Evolutionary conservation across 192 early-diverging fungal species (phyloP).

Genomic region (Lunasporangiospora selenospora): DNA sequence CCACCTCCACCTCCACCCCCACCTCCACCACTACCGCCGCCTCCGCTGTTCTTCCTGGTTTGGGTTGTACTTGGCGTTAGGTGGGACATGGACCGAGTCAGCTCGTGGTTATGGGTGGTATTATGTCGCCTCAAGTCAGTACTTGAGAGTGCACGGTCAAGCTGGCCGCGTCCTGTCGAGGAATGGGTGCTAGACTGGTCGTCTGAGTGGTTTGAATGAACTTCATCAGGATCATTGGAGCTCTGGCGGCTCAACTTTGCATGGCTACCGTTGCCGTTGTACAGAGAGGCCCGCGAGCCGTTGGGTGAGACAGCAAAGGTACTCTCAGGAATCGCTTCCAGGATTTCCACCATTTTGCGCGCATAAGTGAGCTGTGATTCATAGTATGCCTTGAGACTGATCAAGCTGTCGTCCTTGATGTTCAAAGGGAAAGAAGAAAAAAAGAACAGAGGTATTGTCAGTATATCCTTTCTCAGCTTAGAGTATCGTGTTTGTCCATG

Average conservation of each 20-base stretch:
- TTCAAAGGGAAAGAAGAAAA: too few species aligned
- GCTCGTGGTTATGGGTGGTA: slow-evolving; percentile 9
- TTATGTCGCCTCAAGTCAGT: slow-evolving; percentile 28
- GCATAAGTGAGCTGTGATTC: slow-evolving; percentile 40
- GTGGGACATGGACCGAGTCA: slow-evolving; percentile 55
- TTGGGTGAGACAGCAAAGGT: slow-evolving; percentile 35
- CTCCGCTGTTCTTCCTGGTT: slow-evolving; percentile 37
- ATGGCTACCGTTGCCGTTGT: slow-evolving; percentile 13
- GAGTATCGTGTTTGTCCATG: not conserved
- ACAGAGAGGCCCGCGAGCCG: slow-evolving; percentile 30
- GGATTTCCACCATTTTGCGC: slow-evolving; percentile 31
- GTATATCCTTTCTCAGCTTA: too few species aligned
- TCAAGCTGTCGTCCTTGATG: slow-evolving; percentile 40
- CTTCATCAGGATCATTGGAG: slow-evolving; percentile 40
- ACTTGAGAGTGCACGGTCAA: slow-evolving; percentile 52
- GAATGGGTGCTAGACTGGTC: slow-evolving; percentile 43
- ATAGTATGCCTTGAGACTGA: slow-evolving; percentile 34
- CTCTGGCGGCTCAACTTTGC: slow-evolving; percentile 26
- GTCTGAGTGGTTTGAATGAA: slow-evolving; percentile 18
- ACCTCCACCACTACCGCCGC: slow-evolving; percentile 12
- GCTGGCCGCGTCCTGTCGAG: slow-evolving; percentile 46
- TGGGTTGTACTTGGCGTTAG: slow-evolving; percentile 41
- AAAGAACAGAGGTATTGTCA: not conserved
- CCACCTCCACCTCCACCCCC: slow-evolving; percentile 19
- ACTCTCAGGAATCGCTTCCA: slow-evolving; percentile 39